Percentiles rank a stretch among this genome's conserved stretches.
phyloP scores from a whole-genome alignment of 2,329 filamentous ascomycete species.

The Xylaria sp. region DNA sequence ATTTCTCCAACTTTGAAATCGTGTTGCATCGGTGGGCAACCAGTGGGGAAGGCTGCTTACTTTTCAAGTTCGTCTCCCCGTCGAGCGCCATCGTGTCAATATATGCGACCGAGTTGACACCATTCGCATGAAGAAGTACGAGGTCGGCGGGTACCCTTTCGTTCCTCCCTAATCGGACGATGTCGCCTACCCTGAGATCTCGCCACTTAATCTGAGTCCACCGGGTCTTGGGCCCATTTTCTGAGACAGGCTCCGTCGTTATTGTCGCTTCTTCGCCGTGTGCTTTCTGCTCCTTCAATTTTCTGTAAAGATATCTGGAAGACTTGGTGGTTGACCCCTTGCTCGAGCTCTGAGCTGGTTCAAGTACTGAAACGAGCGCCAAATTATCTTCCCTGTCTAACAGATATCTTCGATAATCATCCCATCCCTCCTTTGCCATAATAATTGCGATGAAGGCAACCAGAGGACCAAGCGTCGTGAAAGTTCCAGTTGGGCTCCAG shows the following conservation, averaged over 20 bases:
- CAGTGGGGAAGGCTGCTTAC: conserved; percentile 71
- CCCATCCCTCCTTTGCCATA: conserved; percentile 88
- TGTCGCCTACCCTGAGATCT: conserved; percentile 76
- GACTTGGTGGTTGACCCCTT: conserved; percentile 34
- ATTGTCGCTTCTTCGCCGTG: not conserved
- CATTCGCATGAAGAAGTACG: conserved; percentile 79
- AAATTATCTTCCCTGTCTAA: conserved; percentile 85
- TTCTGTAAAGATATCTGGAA: conserved; percentile 3
- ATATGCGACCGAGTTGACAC: conserved; percentile 82
- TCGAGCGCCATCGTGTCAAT: conserved; percentile 87
- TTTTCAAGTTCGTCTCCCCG: conserved; percentile 85
- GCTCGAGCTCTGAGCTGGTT: conserved; percentile 18
- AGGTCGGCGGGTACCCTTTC: conserved; percentile 87
- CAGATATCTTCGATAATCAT: conserved; percentile 82
- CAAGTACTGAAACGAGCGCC: conserved; percentile 39
- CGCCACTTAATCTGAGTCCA: conserved; percentile 74
- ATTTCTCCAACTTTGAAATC: conserved; percentile 64
- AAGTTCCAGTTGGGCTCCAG: conserved; percentile 78
- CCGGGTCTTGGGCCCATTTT: conserved; percentile 35
- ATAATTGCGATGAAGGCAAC: conserved; percentile 82
- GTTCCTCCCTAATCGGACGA: conserved; percentile 77
- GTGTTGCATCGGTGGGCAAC: conserved; percentile 68
- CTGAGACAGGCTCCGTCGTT: conserved; percentile 23
- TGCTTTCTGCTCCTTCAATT: not conserved
- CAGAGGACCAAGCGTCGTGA: conserved; percentile 78